These are phyloP conservation scores for Corymbia citriodora DNA, from an alignment of 441 rosid genomes.

Conservation along the genomic window DNA sequence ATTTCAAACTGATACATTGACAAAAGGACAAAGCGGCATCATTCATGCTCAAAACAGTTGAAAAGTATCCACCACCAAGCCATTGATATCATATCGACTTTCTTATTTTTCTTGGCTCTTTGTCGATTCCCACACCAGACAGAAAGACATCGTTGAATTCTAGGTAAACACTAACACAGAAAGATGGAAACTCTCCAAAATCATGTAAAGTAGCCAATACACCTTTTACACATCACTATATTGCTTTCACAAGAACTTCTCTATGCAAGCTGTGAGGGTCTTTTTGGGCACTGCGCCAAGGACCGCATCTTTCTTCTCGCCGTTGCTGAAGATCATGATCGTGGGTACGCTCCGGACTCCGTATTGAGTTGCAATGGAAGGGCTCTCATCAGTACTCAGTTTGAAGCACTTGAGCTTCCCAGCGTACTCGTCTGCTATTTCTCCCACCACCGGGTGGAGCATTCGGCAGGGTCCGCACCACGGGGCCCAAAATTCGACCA, in stretches of 20 bases:
- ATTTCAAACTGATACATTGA: neutral
- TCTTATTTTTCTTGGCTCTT: neutral
- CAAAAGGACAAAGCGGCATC: neutral
- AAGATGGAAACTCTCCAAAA: neutral
- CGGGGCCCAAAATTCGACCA: slow-evolving; percentile 75
- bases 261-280: slow-evolving; percentile 42
- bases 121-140: neutral
- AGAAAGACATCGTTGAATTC: neutral
- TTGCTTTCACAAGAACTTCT: slow-evolving; percentile 38
- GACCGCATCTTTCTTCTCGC: slow-evolving; percentile 62
- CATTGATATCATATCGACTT: neutral
- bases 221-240: neutral
- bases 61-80: neutral
- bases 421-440: slow-evolving; percentile 44
- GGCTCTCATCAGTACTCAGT: slow-evolving; percentile 59
- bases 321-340: slow-evolving; percentile 48
- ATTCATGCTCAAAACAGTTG: neutral
- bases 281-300: slow-evolving; percentile 64
- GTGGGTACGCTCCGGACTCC: slow-evolving; percentile 74
- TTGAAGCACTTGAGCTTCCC: slow-evolving; percentile 55
- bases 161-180: neutral
- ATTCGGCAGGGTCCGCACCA: slow-evolving; percentile 85
- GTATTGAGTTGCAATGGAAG: slow-evolving; percentile 38
- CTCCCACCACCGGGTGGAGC: slow-evolving; percentile 56
- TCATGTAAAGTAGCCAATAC: neutral